Evolutionary conservation across 805 yeast genomes (phyloP).

Genomic region (Pichia thaimueangensis): DNA sequence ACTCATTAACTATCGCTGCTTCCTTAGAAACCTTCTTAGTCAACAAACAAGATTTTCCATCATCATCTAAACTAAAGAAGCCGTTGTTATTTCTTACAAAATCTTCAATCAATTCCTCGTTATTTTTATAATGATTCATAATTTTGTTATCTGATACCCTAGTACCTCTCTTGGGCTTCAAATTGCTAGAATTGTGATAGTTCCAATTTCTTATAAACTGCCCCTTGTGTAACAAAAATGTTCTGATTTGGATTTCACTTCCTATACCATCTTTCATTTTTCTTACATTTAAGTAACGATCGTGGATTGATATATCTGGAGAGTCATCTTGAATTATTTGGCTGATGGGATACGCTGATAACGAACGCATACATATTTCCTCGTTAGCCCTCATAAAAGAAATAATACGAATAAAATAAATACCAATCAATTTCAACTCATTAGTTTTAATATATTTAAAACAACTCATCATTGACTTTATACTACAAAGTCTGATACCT

Average conservation of each 20-base stretch:
- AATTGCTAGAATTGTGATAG: background rate
- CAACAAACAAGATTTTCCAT: too few species aligned
- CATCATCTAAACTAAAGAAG: slow-evolving; percentile 4
- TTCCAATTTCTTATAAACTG: slow-evolving; percentile 7
- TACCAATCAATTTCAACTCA: slow-evolving; percentile 2
- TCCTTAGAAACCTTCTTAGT: background rate
- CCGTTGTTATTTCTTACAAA: slow-evolving; percentile 6
- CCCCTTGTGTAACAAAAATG: slow-evolving; percentile 6
- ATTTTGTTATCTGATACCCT: slow-evolving; percentile 1
- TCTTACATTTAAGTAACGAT: slow-evolving; percentile 2
- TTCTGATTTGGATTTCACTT: background rate
- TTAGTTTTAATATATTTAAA: slow-evolving; percentile 1
- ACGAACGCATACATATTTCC: background rate
- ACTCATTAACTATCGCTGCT: background rate
- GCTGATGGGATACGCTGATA: background rate
- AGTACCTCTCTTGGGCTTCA: background rate
- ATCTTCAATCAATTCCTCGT: slow-evolving; percentile 2
- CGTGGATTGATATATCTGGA: background rate
- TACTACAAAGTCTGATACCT: background rate
- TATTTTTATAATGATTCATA: background rate
- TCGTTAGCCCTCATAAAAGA: slow-evolving; percentile 6
- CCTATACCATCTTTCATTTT: background rate
- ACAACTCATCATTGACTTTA: slow-evolving; percentile 1
- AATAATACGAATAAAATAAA: slow-evolving; percentile 7
- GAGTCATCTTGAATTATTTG: background rate